Evolutionary conservation across 177 flowering plant genomes (phyloP).

Genomic region (Vitis hybrid): DNA sequence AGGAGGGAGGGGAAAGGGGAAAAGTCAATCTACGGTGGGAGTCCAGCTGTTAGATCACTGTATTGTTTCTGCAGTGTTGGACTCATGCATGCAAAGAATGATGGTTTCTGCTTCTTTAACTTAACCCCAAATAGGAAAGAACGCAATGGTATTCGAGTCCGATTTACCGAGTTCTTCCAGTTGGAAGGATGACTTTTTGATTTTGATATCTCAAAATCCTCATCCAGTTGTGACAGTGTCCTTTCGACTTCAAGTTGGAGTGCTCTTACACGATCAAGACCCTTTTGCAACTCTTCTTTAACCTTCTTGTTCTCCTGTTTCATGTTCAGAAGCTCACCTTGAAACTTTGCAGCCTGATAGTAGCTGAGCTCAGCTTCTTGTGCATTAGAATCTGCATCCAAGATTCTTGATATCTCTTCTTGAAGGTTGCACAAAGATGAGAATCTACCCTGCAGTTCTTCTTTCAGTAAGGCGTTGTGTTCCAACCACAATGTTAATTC

Average conservation of each 20-base stretch:
- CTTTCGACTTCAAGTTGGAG: constrained; percentile 56
- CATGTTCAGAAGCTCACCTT: constrained; percentile 86
- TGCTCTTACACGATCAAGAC: constrained; percentile 44
- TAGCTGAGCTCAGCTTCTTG: constrained; percentile 37
- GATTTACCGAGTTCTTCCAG: constrained; percentile 17
- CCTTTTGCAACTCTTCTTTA: constrained; percentile 57
- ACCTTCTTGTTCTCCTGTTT: constrained; percentile 83
- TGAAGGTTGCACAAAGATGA: constrained; percentile 55
- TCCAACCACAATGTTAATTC: constrained; percentile 75
- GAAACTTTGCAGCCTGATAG: constrained; percentile 76
- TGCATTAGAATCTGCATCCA: constrained; percentile 19
- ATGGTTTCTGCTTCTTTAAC: constrained; percentile 53
- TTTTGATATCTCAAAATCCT: constrained; percentile 40
- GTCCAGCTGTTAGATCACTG: constrained; percentile 31
- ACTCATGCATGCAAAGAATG: constrained; percentile 55
- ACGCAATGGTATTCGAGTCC: constrained; percentile 56
- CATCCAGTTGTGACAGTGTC: constrained; percentile 39
- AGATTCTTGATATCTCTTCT: constrained; percentile 53
- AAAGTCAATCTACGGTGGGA: constrained; percentile 7
- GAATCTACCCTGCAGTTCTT: constrained; percentile 56
- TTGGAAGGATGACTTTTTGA: constrained; percentile 14
- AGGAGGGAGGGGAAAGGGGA: background rate
- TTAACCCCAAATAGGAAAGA: constrained; percentile 75
- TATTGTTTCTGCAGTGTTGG: constrained; percentile 60
- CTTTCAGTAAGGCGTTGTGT: constrained; percentile 54